A percentile compares a stretch with the other conserved stretches of the same genome.
Conservation (phyloP, 495 filamentous ascomycete genomes). For the Aspergillus avenaceus region DNA sequence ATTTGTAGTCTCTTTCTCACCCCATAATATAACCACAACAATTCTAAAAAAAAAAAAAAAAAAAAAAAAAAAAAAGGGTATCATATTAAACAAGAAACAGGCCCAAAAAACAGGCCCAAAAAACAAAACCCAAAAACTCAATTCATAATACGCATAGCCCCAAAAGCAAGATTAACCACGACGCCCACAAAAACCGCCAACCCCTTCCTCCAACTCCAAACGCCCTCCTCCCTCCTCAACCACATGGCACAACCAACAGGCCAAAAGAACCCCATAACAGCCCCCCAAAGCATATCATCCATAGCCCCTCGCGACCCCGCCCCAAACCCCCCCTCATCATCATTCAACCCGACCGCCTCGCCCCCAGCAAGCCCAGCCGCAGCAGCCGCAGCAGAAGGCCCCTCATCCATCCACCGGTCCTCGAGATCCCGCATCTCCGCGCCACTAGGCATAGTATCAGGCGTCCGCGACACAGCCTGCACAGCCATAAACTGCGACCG, state of each 20-base stretch:
- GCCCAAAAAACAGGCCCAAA: conserved; percentile 6
- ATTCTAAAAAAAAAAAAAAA: neutral
- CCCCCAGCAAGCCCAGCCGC: conserved; percentile 32
- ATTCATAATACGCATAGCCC: conserved; percentile 55
- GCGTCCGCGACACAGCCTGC: conserved; percentile 71
- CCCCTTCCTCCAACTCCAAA: conserved; percentile 77
- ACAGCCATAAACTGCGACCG: conserved; percentile 81
- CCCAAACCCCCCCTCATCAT: conserved; percentile 49
- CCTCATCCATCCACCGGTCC: conserved; percentile 88
- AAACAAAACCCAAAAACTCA: conserved; percentile 14
- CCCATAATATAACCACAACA: neutral
- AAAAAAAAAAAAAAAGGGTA: conserved; percentile 17
- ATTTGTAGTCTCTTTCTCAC: neutral
- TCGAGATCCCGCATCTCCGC: conserved; percentile 64
- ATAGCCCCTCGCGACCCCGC: conserved; percentile 47
- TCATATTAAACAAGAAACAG: conserved; percentile 18
- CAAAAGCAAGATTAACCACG: conserved; percentile 67
- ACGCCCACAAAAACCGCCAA: conserved; percentile 82
- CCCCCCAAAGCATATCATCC: conserved; percentile 85
- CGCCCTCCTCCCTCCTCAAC: conserved; percentile 81
- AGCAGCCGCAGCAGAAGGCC: conserved; percentile 41
- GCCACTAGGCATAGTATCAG: conserved; percentile 74
- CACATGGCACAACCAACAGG: conserved; percentile 80
- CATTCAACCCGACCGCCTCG: conserved; percentile 37
- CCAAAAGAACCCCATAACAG: conserved; percentile 91